Conservation (phyloP, 2,329 filamentous ascomycete species). For the Aspergillus caelatus region DNA sequence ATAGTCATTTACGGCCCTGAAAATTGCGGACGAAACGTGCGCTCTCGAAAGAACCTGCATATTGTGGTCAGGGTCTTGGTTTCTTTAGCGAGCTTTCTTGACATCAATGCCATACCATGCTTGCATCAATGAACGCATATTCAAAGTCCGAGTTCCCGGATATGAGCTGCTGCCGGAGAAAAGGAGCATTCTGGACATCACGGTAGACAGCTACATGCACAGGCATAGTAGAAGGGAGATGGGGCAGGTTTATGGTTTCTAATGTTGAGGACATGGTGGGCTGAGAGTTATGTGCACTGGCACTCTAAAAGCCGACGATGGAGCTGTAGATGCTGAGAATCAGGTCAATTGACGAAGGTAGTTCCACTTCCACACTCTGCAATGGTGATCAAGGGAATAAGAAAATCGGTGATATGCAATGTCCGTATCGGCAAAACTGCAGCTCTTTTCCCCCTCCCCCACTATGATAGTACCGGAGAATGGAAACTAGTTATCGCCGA, state of each 20-base stretch:
- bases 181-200: constrained; percentile 74
- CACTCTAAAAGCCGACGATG: neutral
- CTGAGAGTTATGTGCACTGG: neutral
- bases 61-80: constrained; percentile 7
- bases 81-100: neutral
- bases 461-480: constrained; percentile 1
- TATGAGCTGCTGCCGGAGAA: constrained; percentile 82
- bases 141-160: constrained; percentile 82
- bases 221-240: constrained; percentile 68
- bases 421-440: neutral
- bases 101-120: constrained; percentile 61
- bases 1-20: constrained; percentile 72
- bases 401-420: neutral
- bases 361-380: neutral
- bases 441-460: constrained; percentile 19
- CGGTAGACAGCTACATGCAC: constrained; percentile 77
- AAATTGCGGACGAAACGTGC: constrained; percentile 75
- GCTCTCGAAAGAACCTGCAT: constrained; percentile 68
- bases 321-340: neutral
- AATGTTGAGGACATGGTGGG: constrained; percentile 44
- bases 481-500: constrained; percentile 12
- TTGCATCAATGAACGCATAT: constrained; percentile 91
- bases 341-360: neutral
- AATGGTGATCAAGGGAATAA: neutral
- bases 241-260: constrained; percentile 72